Evolutionary conservation across 495 filamentous ascomycete genomes (phyloP).

Genomic region (Tuber borchii): DNA sequence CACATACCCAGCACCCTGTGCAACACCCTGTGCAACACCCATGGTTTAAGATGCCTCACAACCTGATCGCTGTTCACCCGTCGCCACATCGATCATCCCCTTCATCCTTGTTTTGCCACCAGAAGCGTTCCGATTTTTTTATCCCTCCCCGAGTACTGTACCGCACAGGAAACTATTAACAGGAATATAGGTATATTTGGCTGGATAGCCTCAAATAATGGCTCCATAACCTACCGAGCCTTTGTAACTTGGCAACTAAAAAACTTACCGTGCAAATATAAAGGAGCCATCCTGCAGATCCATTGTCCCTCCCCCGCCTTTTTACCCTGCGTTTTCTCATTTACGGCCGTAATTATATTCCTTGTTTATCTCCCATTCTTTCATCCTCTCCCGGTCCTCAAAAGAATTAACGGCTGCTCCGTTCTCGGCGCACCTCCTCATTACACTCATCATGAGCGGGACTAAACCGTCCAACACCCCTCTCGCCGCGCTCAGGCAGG

Average conservation of each 20-base stretch:
- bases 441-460: background rate
- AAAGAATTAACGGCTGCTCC: background rate
- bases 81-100: too few relatives aligned
- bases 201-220: background rate
- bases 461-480: background rate
- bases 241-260: background rate
- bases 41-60: too few relatives aligned
- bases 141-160: too few relatives aligned
- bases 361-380: background rate
- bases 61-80: too few relatives aligned
- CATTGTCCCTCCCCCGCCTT: background rate
- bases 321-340: background rate
- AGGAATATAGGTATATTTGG: too few relatives aligned
- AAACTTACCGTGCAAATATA: background rate
- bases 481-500: conserved; percentile 2
- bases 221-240: background rate
- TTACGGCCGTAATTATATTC: background rate
- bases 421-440: background rate
- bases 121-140: too few relatives aligned
- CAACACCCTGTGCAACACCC: too few relatives aligned
- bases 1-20: too few relatives aligned
- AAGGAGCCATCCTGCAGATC: background rate
- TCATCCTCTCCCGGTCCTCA: background rate
- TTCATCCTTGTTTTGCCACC: too few relatives aligned
- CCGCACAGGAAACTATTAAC: too few relatives aligned